Evolutionary conservation across 768 basidiomycete species (phyloP).

Genomic region (Pleurotus djamor): DNA sequence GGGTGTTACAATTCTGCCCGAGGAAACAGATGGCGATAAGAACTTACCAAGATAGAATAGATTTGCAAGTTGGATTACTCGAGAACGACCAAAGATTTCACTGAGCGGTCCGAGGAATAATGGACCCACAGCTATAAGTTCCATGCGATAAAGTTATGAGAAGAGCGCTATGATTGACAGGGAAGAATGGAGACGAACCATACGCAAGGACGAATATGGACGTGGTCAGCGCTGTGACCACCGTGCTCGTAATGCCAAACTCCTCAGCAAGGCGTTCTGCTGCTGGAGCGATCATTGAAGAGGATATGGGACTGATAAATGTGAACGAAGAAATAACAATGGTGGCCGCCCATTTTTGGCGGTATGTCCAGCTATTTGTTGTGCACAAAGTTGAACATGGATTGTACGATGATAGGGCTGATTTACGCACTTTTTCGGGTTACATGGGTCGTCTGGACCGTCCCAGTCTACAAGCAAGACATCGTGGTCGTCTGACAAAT

Average conservation of each 20-base stretch:
- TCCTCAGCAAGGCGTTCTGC: constrained; percentile 42
- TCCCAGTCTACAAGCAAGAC: constrained; percentile 31
- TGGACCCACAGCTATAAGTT: constrained; percentile 47
- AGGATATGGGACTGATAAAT: constrained; percentile 66
- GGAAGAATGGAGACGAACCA: constrained; percentile 40
- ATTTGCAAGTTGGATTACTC: constrained; percentile 61
- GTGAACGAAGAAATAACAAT: constrained; percentile 64
- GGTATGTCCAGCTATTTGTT: constrained; percentile 49
- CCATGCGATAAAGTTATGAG: not conserved
- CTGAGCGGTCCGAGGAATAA: constrained; percentile 58
- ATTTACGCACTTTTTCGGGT: constrained; percentile 31
- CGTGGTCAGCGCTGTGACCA: constrained; percentile 53
- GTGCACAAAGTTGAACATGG: not conserved
- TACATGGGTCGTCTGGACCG: constrained; percentile 31
- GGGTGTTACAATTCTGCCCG: too few relatives aligned
- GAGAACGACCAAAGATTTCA: constrained; percentile 68
- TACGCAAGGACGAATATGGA: constrained; percentile 55
- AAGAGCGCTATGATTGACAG: not conserved
- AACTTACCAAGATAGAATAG: constrained; percentile 58
- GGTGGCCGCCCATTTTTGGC: constrained; percentile 63
- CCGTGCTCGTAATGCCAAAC: constrained; percentile 52
- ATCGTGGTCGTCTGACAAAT: not conserved
- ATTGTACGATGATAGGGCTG: not conserved
- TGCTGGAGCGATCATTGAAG: constrained; percentile 75
- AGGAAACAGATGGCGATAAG: not conserved